Percentiles rank a stretch among this genome's conserved stretches.
phyloP scores from a whole-genome alignment of 1,139 yeast species.

The Geotrichum klebahnii region DNA sequence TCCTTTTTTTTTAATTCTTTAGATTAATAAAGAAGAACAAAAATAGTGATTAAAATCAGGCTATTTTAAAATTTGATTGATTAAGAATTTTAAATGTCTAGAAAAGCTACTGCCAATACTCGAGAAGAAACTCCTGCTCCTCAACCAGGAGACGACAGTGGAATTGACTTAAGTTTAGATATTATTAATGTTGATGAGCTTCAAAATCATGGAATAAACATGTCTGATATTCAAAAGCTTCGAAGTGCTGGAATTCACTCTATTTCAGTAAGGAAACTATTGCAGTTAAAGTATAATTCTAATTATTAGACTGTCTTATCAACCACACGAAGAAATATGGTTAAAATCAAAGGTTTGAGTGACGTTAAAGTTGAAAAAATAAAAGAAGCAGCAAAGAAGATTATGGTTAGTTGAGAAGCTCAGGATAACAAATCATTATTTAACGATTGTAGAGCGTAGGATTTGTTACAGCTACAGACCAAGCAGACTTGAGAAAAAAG shows the following conservation, averaged over 20 bases:
- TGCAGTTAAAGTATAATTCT: neutral
- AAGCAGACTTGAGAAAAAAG: constrained; percentile 48
- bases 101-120: constrained; percentile 12
- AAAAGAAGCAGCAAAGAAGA: constrained; percentile 56
- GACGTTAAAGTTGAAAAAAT: constrained; percentile 59
- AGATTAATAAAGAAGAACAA: too few relatives aligned
- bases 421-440: neutral
- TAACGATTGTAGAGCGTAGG: constrained; percentile 41
- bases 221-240: constrained; percentile 53
- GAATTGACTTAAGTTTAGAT: constrained; percentile 17
- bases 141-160: constrained; percentile 5
- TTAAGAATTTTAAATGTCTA: too few relatives aligned
- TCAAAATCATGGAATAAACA: constrained; percentile 56
- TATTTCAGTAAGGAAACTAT: constrained; percentile 43
- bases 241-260: constrained; percentile 53
- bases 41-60: too few relatives aligned
- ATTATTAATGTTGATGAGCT: constrained; percentile 51
- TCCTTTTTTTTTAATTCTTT: neutral
- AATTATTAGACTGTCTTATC: constrained; percentile 47
- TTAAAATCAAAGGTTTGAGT: constrained; percentile 53
- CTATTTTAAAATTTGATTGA: too few relatives aligned
- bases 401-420: constrained; percentile 37
- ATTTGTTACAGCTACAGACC: constrained; percentile 52
- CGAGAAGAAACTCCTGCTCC: constrained; percentile 14
- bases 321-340: constrained; percentile 51